phyloP scores from a whole-genome alignment of 1,139 yeast genomes.

The Suhomyces panamericanus region DNA sequence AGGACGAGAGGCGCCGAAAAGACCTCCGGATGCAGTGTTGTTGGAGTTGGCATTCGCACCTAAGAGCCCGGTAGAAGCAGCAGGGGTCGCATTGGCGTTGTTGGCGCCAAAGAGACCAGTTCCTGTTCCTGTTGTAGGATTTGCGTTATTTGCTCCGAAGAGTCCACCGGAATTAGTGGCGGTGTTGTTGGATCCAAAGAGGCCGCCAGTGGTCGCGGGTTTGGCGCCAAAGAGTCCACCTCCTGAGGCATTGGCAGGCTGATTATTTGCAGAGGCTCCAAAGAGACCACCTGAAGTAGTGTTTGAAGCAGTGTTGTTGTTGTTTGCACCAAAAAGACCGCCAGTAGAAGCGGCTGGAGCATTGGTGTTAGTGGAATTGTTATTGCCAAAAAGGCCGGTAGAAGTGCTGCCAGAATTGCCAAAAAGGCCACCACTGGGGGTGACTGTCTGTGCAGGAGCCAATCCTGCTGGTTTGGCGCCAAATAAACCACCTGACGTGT shows the following conservation, averaged over 20 bases:
- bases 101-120: conserved; percentile 15
- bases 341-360: conserved; percentile 2
- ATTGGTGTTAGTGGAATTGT: conserved; percentile 1
- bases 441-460: conserved; percentile 23
- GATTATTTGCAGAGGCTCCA: conserved; percentile 6
- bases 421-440: conserved; percentile 26
- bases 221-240: conserved; percentile 2
- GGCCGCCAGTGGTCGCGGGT: conserved; percentile 15
- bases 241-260: neutral
- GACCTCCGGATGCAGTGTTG: conserved; percentile 12
- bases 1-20: conserved; percentile 14
- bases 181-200: conserved; percentile 14
- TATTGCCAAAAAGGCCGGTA: conserved; percentile 17
- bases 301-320: conserved; percentile 3
- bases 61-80: conserved; percentile 20
- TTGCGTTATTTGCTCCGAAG: conserved; percentile 9
- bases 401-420: conserved; percentile 15
- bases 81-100: conserved; percentile 3
- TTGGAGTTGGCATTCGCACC: conserved; percentile 11
- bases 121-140: neutral
- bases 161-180: conserved; percentile 9
- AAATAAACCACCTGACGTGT: conserved; percentile 29
- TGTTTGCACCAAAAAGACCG: conserved; percentile 14
- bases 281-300: conserved; percentile 17
- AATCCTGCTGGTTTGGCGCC: conserved; percentile 25